These are phyloP conservation scores for Taiozyma sp. DNA, from an alignment of 1,139 yeast genomes.

Conservation along the genomic window DNA sequence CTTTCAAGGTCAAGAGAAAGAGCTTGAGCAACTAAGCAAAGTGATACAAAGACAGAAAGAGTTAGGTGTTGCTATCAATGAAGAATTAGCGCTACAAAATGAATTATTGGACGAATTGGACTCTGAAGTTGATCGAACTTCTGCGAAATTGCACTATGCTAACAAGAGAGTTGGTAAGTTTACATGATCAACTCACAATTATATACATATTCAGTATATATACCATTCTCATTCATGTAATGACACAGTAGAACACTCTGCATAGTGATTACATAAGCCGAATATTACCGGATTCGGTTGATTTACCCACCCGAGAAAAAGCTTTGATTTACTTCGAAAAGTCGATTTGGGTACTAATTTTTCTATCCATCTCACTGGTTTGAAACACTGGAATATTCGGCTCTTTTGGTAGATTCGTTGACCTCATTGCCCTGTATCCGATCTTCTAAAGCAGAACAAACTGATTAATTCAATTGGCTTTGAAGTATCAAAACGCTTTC, in stretches of 20 bases:
- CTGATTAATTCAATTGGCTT: no score
- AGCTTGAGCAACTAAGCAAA: conserved; percentile 49
- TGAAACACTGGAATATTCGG: no score
- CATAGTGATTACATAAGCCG: no score
- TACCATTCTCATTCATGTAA: not conserved
- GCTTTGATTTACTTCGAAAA: no score
- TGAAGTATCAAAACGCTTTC: no score
- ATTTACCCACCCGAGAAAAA: no score
- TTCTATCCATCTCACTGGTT: no score
- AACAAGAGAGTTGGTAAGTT: conserved; percentile 47
- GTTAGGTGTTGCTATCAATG: conserved; percentile 69
- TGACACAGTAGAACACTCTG: not conserved
- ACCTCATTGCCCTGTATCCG: no score
- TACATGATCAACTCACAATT: conserved; percentile 10
- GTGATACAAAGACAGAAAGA: conserved; percentile 63
- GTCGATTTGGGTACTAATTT: no score
- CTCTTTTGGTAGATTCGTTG: no score
- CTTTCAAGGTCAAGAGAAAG: conserved; percentile 61
- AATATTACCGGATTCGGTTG: no score
- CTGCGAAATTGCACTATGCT: conserved; percentile 57
- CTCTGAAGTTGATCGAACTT: conserved; percentile 56
- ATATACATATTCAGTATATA: not conserved
- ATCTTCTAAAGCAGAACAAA: no score
- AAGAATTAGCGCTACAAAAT: conserved; percentile 72
- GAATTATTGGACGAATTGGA: conserved; percentile 63